Evolutionary conservation across 306 rosid genomes (phyloP), one percentile per base, ranked within the genome.

Genomic region (Quercus bicolor): DNA sequence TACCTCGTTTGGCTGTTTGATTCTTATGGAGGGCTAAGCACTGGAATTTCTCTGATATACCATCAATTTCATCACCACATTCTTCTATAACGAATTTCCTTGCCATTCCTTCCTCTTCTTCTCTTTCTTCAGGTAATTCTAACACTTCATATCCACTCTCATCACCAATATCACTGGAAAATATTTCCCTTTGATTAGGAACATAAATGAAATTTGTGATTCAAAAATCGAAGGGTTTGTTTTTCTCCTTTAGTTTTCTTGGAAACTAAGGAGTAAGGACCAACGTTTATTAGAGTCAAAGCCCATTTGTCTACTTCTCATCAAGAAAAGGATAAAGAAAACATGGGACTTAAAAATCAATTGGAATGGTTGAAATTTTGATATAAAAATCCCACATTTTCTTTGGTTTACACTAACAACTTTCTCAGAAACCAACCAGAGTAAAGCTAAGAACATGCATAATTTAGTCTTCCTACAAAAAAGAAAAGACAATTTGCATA

Each of bases 1-100:
- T 64, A 84, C 90, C 85, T 78, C 66, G 74, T 78, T 81, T 86
- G 12, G 40, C 5, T 14, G 85, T 5, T 70, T 68, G 78, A 52
- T 76, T 66, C 45, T 75, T 86, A 62, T 77, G 77, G 20, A 75
- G 68, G 51, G 57, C 56, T 71, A 75, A 61, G 72, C 81, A 78
- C 59, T 57, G 84, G 75, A 86, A 59, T 40, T 43, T 84, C 54
- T 75, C 80, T 16, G 70, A 56, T 5, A 77, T 40, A 18, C 48
- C 80, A 56, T 83, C 89, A 65, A 74, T 74, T 64, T 70, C 85
- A 16, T 45, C 31, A 53, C 26, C 54, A 15, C 33, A 64, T 28
- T 70, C 79, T 23, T 79, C 72, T 20, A 43, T 52, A 21, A 11
- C 20, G 73, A 34, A 70, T 74, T 43, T 75, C 73, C 65, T 60